Evolutionary conservation across 2,329 filamentous ascomycete genomes (phyloP).

Genomic region (Elsinoe perseae): DNA sequence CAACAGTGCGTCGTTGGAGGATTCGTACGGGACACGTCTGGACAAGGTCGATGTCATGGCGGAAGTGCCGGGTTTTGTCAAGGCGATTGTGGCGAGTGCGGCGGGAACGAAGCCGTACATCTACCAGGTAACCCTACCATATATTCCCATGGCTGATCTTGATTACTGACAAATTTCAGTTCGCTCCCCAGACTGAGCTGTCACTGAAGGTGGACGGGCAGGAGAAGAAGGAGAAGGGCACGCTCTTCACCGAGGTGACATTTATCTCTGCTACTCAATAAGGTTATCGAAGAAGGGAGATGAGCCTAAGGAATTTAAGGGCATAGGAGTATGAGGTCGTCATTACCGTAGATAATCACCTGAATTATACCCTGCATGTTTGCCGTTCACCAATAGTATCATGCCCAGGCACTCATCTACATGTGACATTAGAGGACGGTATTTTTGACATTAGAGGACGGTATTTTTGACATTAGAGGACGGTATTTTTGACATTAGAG

Average conservation of each 20-base stretch:
- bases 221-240: constrained; percentile 69
- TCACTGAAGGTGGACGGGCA: constrained; percentile 80
- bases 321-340: not conserved
- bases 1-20: constrained; percentile 62
- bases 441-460: too few species aligned
- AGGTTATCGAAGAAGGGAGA: constrained; percentile 25
- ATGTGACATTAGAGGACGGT: not conserved
- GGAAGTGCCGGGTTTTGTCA: constrained; percentile 90
- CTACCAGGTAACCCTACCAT: constrained; percentile 62
- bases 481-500: too few species aligned
- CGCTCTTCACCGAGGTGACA: constrained; percentile 82
- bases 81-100: constrained; percentile 80
- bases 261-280: constrained; percentile 60
- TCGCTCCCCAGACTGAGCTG: constrained; percentile 61
- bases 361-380: not conserved
- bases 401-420: not conserved
- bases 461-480: too few species aligned
- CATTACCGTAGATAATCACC: not conserved
- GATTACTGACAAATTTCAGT: constrained; percentile 47
- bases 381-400: not conserved
- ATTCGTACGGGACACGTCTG: constrained; percentile 57
- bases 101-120: constrained; percentile 95
- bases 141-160: not conserved
- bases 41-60: constrained; percentile 95
- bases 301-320: not conserved